These are phyloP conservation scores for Moniliella sp. DNA, from an alignment of 1,284 basidiomycete genomes.

Conservation along the genomic window DNA sequence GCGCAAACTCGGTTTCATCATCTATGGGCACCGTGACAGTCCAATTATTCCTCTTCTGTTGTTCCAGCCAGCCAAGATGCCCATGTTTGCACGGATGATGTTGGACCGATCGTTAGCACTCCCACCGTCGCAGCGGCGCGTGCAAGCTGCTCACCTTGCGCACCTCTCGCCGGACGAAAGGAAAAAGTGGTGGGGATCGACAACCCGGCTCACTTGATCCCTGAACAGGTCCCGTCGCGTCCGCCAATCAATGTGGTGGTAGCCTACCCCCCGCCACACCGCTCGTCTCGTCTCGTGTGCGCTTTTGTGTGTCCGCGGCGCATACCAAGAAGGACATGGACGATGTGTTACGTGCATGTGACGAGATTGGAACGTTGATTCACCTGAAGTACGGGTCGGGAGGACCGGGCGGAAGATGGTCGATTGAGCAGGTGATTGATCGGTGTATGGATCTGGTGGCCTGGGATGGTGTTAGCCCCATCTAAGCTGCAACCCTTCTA, in stretches of 20 bases:
- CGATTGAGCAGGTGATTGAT: conserved; percentile 53
- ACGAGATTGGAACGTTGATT: conserved; percentile 70
- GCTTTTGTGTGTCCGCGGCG: conserved; percentile 80
- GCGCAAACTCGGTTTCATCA: conserved; percentile 83
- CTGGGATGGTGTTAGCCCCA: too few species aligned
- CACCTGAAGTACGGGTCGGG: conserved; percentile 51
- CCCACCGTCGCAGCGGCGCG: conserved; percentile 16
- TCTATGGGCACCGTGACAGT: conserved; percentile 71
- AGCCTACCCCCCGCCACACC: conserved; percentile 54
- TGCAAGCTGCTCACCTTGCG: conserved; percentile 9
- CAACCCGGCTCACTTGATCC: conserved; percentile 7
- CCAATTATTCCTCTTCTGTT: conserved; percentile 81
- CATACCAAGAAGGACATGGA: conserved; percentile 98
- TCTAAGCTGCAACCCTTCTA: too few species aligned
- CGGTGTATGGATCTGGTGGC: conserved; percentile 63
- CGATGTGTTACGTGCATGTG: conserved; percentile 59
- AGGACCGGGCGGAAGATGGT: conserved; percentile 53
- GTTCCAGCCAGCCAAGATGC: conserved; percentile 53
- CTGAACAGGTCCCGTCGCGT: conserved; percentile 4
- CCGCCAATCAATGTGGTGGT: conserved; percentile 28
- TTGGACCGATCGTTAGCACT: conserved; percentile 16
- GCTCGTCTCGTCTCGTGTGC: conserved; percentile 64
- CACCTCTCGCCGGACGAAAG: conserved; percentile 9
- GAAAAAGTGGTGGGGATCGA: conserved; percentile 5
- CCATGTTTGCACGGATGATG: conserved; percentile 28